Percentiles rank a stretch among this genome's conserved stretches.
phyloP scores from a whole-genome alignment of 805 yeast species.

The Candida parachauliodes region DNA sequence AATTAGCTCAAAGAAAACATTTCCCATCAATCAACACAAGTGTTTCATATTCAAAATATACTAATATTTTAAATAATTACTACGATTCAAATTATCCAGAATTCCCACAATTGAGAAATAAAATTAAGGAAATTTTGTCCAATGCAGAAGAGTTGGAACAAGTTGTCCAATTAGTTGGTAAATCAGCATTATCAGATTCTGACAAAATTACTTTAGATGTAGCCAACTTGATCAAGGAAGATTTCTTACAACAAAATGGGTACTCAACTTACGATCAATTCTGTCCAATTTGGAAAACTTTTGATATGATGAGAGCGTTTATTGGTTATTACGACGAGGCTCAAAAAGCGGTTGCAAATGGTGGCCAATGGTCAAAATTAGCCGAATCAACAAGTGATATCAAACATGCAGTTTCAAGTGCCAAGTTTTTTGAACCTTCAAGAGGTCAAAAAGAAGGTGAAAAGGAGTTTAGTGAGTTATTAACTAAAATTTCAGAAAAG shows the following conservation, averaged over 20 bases:
- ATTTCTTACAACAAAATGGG: constrained; percentile 98
- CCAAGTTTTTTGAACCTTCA: constrained; percentile 95
- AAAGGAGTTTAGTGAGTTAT: constrained; percentile 72
- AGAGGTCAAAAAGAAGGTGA: constrained; percentile 79
- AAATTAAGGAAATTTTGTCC: constrained; percentile 89
- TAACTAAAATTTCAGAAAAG: constrained; percentile 75
- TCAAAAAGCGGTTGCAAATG: constrained; percentile 90
- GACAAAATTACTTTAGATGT: constrained; percentile 97
- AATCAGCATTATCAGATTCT: constrained; percentile 92
- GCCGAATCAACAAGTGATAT: constrained; percentile 86
- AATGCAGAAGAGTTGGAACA: constrained; percentile 98
- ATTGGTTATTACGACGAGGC: constrained; percentile 93
- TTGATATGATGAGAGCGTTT: constrained; percentile 95
- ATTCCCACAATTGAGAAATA: constrained; percentile 85
- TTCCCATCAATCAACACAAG: constrained; percentile 98
- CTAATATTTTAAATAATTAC: constrained; percentile 78
- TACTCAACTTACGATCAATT: constrained; percentile 96
- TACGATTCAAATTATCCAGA: constrained; percentile 87
- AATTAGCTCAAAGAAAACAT: constrained; percentile 98
- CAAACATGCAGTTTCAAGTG: constrained; percentile 88
- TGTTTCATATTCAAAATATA: constrained; percentile 95
- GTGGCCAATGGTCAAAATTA: constrained; percentile 92
- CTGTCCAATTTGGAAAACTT: constrained; percentile 99
- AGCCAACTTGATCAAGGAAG: constrained; percentile 88
- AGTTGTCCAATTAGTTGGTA: constrained; percentile 98